These are phyloP conservation scores for Eucalyptus virginea DNA, from an alignment of 345 rosid genomes.

Conservation along the genomic window DNA sequence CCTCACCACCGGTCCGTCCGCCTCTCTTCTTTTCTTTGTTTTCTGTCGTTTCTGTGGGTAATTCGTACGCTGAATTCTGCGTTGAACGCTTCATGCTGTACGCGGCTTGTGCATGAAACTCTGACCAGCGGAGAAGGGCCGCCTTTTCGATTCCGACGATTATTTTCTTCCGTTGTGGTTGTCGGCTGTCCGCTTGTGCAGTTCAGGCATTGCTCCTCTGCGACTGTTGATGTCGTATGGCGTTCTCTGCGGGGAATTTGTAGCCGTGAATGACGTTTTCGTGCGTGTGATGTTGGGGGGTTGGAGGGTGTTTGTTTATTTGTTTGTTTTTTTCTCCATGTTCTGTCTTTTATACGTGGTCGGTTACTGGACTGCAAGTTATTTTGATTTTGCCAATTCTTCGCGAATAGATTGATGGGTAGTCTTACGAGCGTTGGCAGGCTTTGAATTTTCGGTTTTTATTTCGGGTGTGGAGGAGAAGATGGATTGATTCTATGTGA, in stretches of 20 bases:
- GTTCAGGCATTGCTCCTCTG: not conserved
- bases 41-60: not conserved
- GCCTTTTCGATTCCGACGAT: not conserved
- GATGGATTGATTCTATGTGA: not conserved
- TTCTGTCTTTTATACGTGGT: not conserved
- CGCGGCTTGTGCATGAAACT: not conserved
- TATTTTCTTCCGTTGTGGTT: not conserved
- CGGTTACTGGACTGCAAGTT: not conserved
- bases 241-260: not conserved
- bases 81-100: not conserved
- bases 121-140: not conserved
- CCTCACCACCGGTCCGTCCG: conserved; percentile 36
- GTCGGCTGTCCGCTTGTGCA: not conserved
- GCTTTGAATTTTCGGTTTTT: not conserved
- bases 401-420: not conserved
- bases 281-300: not conserved
- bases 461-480: not conserved
- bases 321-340: not conserved
- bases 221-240: not conserved
- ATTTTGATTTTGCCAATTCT: not conserved
- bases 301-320: not conserved
- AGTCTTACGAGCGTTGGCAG: not conserved
- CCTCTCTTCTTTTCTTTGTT: not conserved
- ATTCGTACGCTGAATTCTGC: not conserved
- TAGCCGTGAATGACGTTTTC: not conserved